These are phyloP conservation scores for Filobasidium uniguttulatum DNA, from an alignment of 1,284 basidiomycete species.

Conservation along the genomic window DNA sequence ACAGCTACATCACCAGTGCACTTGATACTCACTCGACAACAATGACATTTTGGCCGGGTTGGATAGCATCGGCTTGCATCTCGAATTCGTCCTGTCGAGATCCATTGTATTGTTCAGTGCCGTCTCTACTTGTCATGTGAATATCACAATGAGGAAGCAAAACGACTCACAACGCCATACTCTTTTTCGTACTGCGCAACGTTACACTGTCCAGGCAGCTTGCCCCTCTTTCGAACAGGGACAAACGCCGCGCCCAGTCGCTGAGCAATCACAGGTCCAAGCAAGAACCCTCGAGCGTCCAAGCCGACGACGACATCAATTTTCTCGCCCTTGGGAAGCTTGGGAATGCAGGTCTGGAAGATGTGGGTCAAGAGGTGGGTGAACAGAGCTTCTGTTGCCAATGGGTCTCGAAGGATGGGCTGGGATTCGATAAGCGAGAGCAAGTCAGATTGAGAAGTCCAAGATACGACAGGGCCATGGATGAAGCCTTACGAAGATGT, in stretches of 20 bases:
- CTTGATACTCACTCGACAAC: conserved; percentile 53
- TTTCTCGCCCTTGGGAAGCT: conserved; percentile 43
- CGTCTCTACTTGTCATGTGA: neutral
- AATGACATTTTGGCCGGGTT: conserved; percentile 68
- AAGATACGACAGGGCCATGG: neutral
- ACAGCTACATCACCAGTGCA: too few species aligned
- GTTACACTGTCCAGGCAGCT: conserved; percentile 76
- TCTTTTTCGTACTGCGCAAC: conserved; percentile 79
- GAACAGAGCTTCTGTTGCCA: conserved; percentile 78
- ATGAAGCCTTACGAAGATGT: conserved; percentile 51
- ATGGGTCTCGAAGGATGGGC: conserved; percentile 68
- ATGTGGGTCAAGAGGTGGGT: conserved; percentile 81
- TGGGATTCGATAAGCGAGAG: conserved; percentile 8
- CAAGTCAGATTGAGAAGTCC: conserved; percentile 1
- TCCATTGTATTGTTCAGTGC: neutral
- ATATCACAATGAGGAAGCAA: neutral
- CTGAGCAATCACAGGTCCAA: conserved; percentile 84
- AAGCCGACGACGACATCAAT: conserved; percentile 92
- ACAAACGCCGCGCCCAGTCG: conserved; percentile 90
- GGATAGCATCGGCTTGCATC: conserved; percentile 80
- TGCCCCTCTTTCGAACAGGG: conserved; percentile 86
- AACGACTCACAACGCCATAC: conserved; percentile 59
- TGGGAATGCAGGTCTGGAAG: conserved; percentile 55
- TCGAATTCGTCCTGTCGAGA: conserved; percentile 73
- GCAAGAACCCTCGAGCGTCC: conserved; percentile 89